Percentiles rank a stretch among this genome's conserved stretches.
These are phyloP conservation scores for Neobulgaria alba DNA, from an alignment of 2,329 filamentous ascomycete species.

Conservation along the genomic window DNA sequence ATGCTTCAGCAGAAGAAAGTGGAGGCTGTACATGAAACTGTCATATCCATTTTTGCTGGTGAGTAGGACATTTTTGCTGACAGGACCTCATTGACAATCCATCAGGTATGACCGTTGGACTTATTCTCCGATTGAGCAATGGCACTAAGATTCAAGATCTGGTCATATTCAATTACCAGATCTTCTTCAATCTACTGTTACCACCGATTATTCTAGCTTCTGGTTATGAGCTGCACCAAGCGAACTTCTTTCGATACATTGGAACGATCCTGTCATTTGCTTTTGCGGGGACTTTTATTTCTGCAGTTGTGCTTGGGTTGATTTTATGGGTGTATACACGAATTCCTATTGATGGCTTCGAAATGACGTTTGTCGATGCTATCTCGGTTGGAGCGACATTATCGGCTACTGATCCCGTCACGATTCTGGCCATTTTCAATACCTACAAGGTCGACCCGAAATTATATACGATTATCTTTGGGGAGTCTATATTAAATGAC, in stretches of 20 bases:
- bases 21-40: slow-evolving; percentile 94
- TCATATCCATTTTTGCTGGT: slow-evolving; percentile 97
- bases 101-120: slow-evolving; percentile 85
- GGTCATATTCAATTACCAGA: slow-evolving; percentile 96
- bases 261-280: slow-evolving; percentile 96
- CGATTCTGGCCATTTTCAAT: slow-evolving; percentile 97
- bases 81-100: slow-evolving; percentile 4
- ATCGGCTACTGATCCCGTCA: slow-evolving; percentile 94
- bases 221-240: slow-evolving; percentile 94
- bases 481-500: slow-evolving; percentile 96
- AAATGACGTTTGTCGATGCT: slow-evolving; percentile 87
- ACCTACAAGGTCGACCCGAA: slow-evolving; percentile 99
- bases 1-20: slow-evolving; percentile 94
- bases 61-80: neutral
- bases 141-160: slow-evolving; percentile 79
- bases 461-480: slow-evolving; percentile 97
- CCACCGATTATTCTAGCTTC: slow-evolving; percentile 96
- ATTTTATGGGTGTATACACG: slow-evolving; percentile 85
- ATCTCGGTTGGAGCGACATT: slow-evolving; percentile 94
- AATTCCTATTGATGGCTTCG: slow-evolving; percentile 75
- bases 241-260: slow-evolving; percentile 98
- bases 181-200: slow-evolving; percentile 99
- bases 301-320: slow-evolving; percentile 84
- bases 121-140: slow-evolving; percentile 75
- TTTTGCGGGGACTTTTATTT: slow-evolving; percentile 94